Base-by-base conservation (phyloP, 345 rosid genomes). In the Lenwebbia sp. region DNA sequence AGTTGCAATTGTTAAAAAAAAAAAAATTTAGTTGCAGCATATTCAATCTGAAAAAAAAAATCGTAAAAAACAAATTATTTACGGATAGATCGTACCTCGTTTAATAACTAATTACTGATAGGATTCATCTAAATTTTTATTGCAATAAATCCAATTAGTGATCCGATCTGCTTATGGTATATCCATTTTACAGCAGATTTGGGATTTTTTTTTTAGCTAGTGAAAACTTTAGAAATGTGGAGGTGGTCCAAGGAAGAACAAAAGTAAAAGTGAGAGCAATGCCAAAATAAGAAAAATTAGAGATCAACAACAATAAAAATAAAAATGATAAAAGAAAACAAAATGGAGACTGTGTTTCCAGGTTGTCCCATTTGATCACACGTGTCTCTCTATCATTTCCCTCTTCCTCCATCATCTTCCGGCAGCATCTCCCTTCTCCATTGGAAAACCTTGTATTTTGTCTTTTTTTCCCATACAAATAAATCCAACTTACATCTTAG, bases 321-420 rank as follows among this genome's bases (percentile, higher is more conserved):
- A 13, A 86, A 44, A 22, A 50, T 13, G 8, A 44, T 82, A 82
- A 82, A 26, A 82, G 84, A n/a, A 82, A 53, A 82, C 13, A 53
- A 82, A 47, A 47, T n/a, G 54, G 56, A n/a, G 41, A 23, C 82
- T 26, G 7, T 41, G 85, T 28, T 74, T 88, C 85, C 93, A 92
- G 91, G 92, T 85, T 90, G 93, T 87, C 89, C 93, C 93, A 87
- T 60, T 84, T 84, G 78, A 26, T 82, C 85, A 90, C 92, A 88
- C 91, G 91, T 89, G 92, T 87, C 90, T 83, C 91, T 78, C 33
- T 8, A 57, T 81, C 33, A 37, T 87, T 78, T 81, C 88, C 83
- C 19, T 44, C 33, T 30, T 11, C 82, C 37, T 4, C 10, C 47
- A 9, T 10, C 47, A 19, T 33, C 25, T 0, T 33, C 13, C 13